Percentiles rank a stretch among this genome's conserved stretches.
Evolutionary conservation across 1,284 basidiomycete genomes (phyloP).

Genomic region (Apiotrichum gamsii): DNA sequence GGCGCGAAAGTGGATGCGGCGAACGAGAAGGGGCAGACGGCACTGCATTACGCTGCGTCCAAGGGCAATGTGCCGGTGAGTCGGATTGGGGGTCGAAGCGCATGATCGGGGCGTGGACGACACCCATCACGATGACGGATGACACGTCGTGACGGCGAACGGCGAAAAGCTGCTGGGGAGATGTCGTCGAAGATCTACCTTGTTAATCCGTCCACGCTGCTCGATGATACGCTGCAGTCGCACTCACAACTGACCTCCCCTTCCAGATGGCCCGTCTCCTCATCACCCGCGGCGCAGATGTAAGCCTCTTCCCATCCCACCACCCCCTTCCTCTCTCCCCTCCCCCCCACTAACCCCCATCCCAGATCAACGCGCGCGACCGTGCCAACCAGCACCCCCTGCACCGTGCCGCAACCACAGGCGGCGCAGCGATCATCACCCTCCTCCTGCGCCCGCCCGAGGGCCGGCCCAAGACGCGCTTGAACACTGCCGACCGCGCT

Average conservation of each 20-base stretch:
- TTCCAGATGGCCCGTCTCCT: constrained; percentile 76
- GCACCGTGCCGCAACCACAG: constrained; percentile 90
- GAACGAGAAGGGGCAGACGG: constrained; percentile 80
- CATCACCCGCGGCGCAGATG: constrained; percentile 79
- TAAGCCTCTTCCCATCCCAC: too few relatives aligned
- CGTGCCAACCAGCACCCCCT: constrained; percentile 82
- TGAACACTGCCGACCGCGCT: constrained; percentile 79
- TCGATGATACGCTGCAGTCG: constrained; percentile 33
- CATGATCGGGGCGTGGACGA: too few relatives aligned
- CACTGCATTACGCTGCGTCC: constrained; percentile 92
- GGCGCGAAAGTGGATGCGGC: constrained; percentile 74
- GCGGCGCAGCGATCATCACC: constrained; percentile 75
- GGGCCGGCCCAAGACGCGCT: constrained; percentile 66
- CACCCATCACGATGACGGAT: too few relatives aligned
- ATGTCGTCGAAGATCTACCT: too few relatives aligned
- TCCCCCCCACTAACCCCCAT: too few relatives aligned
- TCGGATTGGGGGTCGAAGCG: constrained; percentile 2
- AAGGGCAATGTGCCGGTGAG: constrained; percentile 78
- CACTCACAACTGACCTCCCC: not conserved
- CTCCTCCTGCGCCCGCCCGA: constrained; percentile 69
- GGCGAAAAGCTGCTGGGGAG: too few relatives aligned
- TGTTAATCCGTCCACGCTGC: too few relatives aligned
- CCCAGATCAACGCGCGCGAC: constrained; percentile 85
- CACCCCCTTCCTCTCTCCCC: too few relatives aligned
- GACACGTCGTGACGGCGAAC: too few relatives aligned